A percentile compares a stretch with the other conserved stretches of the same genome.
These are phyloP conservation scores for Pestalotiopsis fici DNA, from an alignment of 2,329 filamentous ascomycete species.

Conservation along the genomic window DNA sequence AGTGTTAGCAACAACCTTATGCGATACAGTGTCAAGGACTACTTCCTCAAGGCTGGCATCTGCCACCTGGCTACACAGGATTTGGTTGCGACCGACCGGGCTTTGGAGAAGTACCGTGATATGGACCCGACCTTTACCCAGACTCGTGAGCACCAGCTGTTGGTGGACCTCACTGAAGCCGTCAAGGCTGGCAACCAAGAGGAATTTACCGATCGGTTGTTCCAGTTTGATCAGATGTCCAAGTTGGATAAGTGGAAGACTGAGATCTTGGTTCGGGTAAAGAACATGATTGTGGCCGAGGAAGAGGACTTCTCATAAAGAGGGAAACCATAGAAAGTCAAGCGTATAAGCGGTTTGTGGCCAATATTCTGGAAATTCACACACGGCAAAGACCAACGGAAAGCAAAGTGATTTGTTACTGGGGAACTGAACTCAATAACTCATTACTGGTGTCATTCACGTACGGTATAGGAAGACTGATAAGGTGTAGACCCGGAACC, in stretches of 20 bases:
- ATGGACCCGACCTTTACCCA: constrained; percentile 75
- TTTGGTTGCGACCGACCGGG: constrained; percentile 75
- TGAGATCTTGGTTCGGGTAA: constrained; percentile 77
- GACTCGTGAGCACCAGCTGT: constrained; percentile 79
- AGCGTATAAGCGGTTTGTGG: background rate
- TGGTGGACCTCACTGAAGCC: constrained; percentile 74
- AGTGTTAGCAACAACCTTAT: constrained; percentile 89
- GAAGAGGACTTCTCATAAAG: constrained; percentile 33
- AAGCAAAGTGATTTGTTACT: background rate
- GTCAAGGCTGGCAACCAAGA: constrained; percentile 81
- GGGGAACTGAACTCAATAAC: background rate
- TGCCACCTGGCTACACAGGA: constrained; percentile 79
- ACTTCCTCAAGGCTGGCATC: constrained; percentile 90
- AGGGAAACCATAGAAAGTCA: background rate
- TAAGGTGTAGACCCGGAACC: background rate
- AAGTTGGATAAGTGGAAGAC: constrained; percentile 99
- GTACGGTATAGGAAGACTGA: background rate
- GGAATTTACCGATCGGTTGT: constrained; percentile 81
- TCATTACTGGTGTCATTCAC: background rate
- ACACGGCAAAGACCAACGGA: background rate
- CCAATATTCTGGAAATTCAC: background rate
- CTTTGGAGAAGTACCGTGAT: constrained; percentile 80
- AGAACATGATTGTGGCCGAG: constrained; percentile 72
- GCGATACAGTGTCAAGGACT: constrained; percentile 94
- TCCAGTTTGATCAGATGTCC: constrained; percentile 87